Conservation (phyloP, 2,329 filamentous ascomycete species). For the Neoascochyta sp. region DNA sequence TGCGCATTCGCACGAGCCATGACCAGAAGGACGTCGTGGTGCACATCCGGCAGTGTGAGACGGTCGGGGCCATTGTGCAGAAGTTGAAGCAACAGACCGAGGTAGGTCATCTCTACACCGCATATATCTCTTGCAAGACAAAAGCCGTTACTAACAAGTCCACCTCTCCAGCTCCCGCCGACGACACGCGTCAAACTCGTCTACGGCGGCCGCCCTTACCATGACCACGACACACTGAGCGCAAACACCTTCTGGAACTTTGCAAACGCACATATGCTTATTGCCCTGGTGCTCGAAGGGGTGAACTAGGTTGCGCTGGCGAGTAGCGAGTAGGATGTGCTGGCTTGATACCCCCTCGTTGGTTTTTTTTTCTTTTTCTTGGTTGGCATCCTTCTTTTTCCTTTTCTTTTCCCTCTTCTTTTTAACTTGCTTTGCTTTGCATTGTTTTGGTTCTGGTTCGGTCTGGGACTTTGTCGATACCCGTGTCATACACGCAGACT, state of each 20-base stretch:
- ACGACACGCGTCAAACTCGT: conserved; percentile 64
- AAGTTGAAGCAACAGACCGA: conserved; percentile 61
- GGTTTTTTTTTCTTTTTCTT: too few species aligned
- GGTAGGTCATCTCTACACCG: conserved; percentile 47
- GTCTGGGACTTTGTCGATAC: too few species aligned
- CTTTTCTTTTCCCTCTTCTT: too few species aligned
- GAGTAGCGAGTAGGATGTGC: too few species aligned
- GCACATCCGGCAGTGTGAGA: conserved; percentile 44
- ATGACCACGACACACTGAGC: conserved; percentile 61
- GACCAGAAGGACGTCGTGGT: conserved; percentile 39
- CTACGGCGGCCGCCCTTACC: conserved; percentile 77
- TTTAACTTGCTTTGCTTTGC: too few species aligned
- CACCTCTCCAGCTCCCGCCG: conserved; percentile 48
- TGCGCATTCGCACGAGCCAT: conserved; percentile 40
- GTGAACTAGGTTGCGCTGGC: too few species aligned
- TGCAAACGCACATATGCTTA: conserved; percentile 62
- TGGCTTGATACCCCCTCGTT: too few species aligned
- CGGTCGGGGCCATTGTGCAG: conserved; percentile 60
- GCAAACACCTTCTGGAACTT: conserved; percentile 68
- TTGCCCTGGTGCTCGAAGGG: conserved; percentile 57
- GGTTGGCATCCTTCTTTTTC: too few species aligned
- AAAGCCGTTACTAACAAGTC: conserved; percentile 6
- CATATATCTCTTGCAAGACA: neutral
- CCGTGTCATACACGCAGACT: too few species aligned
- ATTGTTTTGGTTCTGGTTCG: too few species aligned